Evolutionary conservation across 2,329 filamentous ascomycete species (phyloP).

Genomic region (Didymellaceae sp.): DNA sequence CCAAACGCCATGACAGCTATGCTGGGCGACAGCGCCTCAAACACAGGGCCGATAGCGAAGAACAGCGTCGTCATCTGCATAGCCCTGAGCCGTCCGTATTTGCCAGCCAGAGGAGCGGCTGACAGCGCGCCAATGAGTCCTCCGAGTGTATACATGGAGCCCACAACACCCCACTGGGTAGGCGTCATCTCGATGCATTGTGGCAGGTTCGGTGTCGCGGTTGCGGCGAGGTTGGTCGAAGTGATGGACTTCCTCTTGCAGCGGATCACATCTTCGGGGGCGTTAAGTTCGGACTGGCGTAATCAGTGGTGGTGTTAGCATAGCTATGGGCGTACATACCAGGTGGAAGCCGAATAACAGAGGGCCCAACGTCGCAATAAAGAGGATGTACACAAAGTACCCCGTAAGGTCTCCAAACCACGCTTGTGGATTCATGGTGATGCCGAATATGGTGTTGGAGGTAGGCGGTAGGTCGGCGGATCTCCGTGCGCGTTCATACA

Average conservation of each 20-base stretch:
- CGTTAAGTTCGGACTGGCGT: constrained; percentile 85
- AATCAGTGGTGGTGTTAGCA: not conserved
- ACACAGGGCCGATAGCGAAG: constrained; percentile 75
- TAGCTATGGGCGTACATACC: constrained; percentile 58
- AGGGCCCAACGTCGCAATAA: constrained; percentile 81
- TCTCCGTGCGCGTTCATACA: too few species aligned
- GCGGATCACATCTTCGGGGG: constrained; percentile 90
- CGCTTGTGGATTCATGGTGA: constrained; percentile 47
- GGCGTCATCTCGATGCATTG: constrained; percentile 90
- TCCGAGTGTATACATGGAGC: constrained; percentile 89
- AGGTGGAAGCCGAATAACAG: constrained; percentile 95
- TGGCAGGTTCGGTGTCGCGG: constrained; percentile 56
- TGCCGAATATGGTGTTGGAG: constrained; percentile 2
- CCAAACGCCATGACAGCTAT: constrained; percentile 75
- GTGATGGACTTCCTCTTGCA: constrained; percentile 70
- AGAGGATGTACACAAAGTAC: constrained; percentile 78
- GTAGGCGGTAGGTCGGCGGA: constrained; percentile 2
- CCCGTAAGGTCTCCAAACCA: constrained; percentile 65
- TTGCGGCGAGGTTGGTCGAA: constrained; percentile 37
- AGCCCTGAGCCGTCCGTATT: constrained; percentile 74
- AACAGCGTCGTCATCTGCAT: constrained; percentile 80
- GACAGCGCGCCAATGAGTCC: constrained; percentile 83
- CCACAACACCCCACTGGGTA: constrained; percentile 81
- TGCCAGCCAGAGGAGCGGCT: constrained; percentile 79
- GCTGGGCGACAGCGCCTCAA: constrained; percentile 74